Evolutionary conservation across 805 yeast species (phyloP).

Genomic region (Schwanniomyces vanrijiae): DNA sequence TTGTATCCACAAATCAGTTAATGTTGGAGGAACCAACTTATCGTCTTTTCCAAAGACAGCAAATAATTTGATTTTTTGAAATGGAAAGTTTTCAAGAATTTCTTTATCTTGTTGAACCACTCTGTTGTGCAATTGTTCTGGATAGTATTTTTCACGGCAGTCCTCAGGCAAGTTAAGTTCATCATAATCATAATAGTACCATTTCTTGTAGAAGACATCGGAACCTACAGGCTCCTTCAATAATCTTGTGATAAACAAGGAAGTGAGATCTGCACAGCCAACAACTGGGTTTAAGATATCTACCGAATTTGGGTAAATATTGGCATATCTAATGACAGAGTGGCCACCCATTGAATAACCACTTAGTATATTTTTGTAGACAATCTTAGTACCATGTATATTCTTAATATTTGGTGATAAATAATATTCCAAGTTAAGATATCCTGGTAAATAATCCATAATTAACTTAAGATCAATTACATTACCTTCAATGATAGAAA

Average conservation of each 20-base stretch:
- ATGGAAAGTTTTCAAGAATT: slow-evolving; percentile 35
- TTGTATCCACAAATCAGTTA: slow-evolving; percentile 32
- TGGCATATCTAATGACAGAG: slow-evolving; percentile 47
- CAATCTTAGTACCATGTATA: slow-evolving; percentile 18
- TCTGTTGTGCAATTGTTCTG: slow-evolving; percentile 32
- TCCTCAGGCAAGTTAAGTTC: slow-evolving; percentile 32
- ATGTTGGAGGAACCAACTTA: slow-evolving; percentile 34
- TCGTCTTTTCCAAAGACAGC: slow-evolving; percentile 39
- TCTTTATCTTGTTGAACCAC: slow-evolving; percentile 26
- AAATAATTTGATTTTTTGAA: slow-evolving; percentile 28
- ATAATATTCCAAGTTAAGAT: slow-evolving; percentile 31
- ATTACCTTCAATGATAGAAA: slow-evolving; percentile 47
- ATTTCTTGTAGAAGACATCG: slow-evolving; percentile 24
- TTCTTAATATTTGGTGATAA: slow-evolving; percentile 14
- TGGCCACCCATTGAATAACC: slow-evolving; percentile 64
- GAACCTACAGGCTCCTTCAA: slow-evolving; percentile 14
- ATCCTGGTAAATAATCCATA: slow-evolving; percentile 45
- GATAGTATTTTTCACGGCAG: slow-evolving; percentile 24
- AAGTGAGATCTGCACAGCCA: slow-evolving; percentile 48
- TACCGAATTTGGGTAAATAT: slow-evolving; percentile 35
- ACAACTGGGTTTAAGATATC: slow-evolving; percentile 48
- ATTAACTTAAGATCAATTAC: slow-evolving; percentile 44
- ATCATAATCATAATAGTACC: slow-evolving; percentile 31
- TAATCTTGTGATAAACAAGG: slow-evolving; percentile 45
- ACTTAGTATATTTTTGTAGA: slow-evolving; percentile 37